Conservation (phyloP, 139 green algal genomes). For the Trebouxia sp. region DNA sequence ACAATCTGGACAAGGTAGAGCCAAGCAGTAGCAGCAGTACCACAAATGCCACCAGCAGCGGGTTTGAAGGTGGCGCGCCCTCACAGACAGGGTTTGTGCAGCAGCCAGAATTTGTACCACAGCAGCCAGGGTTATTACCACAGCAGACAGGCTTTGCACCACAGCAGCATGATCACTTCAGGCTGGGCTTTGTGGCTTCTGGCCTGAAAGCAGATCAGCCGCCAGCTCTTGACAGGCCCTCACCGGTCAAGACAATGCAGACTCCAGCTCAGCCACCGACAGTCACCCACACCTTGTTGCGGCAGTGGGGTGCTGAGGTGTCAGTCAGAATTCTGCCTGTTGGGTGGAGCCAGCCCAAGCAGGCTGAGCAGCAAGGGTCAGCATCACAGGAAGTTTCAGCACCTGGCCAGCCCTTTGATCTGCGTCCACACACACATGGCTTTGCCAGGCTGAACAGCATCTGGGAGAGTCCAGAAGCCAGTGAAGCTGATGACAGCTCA, state of each 20-base stretch:
- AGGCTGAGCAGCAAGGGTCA: not conserved
- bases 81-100: no score
- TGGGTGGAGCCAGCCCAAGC: conserved; percentile 16
- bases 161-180: no score
- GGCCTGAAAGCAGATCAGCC: no score
- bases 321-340: conserved; percentile 41
- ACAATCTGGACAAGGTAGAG: not conserved
- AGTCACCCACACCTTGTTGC: conserved; percentile 44
- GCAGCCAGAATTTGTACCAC: no score
- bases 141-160: no score
- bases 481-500: not conserved
- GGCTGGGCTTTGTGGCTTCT: no score
- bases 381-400: not conserved
- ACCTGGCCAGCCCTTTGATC: not conserved
- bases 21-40: not conserved
- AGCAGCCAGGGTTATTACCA: no score
- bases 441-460: conserved; percentile 22
- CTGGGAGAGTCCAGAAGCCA: conserved; percentile 11
- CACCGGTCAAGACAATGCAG: no score
- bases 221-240: no score
- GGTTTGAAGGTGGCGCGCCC: not conserved
- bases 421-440: not conserved
- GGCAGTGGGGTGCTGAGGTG: conserved; percentile 50
- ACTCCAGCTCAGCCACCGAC: not conserved
- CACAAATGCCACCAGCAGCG: conserved; percentile 11